Evolutionary conservation across 2,329 filamentous ascomycete species (phyloP), one percentile per base, ranked within the genome.

Genomic region (Fusarium metavorans): DNA sequence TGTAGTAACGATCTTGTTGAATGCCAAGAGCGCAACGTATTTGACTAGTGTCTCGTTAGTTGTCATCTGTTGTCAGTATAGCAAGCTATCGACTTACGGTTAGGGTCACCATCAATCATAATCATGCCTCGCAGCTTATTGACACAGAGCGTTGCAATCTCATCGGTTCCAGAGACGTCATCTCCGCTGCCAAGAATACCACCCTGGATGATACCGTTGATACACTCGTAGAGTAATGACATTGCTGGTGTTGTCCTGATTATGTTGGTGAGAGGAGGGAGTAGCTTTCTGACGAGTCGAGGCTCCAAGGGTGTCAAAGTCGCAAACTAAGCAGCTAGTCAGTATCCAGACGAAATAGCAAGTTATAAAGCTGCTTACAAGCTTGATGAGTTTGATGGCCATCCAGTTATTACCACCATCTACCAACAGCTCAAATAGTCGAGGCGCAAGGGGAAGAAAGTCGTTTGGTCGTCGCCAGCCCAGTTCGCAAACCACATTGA

Each of bases 381-480:
- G 89, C 84, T 99, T 99, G 82, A 99, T 98, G 72, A 99, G 91
- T 82, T 99, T 99, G 81, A 99, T 99, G 68, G 95, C 95, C 96
- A 99, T 98, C 97, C 97, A 99, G 83, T 99, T 99, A 83, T 99
- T 98, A 41, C 93, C 93, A 66, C 95, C 93, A 70, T 97, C 93
- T 14, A 98, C 95, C 30, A 99, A 86, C 20, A 99, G 88, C 80
- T 98, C 95, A 79, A 98, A 99, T 30, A 99, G 84, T 68, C 97
- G 89, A 10, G 97, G 97, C 1, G 97, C 97, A 34, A 99, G 87
- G 16, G 97, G 94, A 34, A 99, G 87, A 78, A 98, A 98, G 83
- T 99, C 97, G 76, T 96, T 93, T 5, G 97, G 97, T 76, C 97
- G 89, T 77, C 97, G 91, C 94, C 96, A 98, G 7, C 96, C 96